Percentiles rank a stretch among this genome's conserved stretches.
Evolutionary conservation across 306 rosid genomes (phyloP).

Genomic region (Prunus dulcis): DNA sequence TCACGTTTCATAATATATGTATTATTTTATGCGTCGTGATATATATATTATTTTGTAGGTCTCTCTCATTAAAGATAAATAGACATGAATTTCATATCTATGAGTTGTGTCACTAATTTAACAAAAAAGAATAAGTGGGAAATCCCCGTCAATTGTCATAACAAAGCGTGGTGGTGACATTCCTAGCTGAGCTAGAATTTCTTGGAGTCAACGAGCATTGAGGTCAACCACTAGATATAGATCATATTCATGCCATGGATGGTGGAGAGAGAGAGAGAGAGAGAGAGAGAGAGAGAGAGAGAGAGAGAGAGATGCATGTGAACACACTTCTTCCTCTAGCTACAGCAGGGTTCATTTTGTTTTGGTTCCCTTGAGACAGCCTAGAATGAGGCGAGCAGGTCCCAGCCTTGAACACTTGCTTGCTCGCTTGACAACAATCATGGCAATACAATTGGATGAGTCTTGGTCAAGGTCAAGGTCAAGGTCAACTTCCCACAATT

Average conservation of each 20-base stretch:
- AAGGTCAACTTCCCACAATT: not conserved
- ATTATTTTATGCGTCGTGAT: too few relatives aligned
- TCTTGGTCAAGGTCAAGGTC: not conserved
- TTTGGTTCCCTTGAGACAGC: too few relatives aligned
- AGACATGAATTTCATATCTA: too few relatives aligned
- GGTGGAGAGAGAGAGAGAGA: not conserved
- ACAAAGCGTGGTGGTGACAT: not conserved
- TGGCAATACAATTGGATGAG: not conserved
- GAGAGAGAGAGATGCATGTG: not conserved
- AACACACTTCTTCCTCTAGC: not conserved
- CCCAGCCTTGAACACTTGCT: not conserved
- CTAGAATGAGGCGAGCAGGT: too few relatives aligned
- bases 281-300: not conserved
- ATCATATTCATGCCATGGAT: not conserved
- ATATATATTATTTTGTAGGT: too few relatives aligned
- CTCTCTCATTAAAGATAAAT: too few relatives aligned
- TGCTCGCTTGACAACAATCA: not conserved
- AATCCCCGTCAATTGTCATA: too few relatives aligned
- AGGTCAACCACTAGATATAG: constrained; percentile 3
- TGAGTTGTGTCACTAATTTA: too few relatives aligned
- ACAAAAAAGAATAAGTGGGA: too few relatives aligned
- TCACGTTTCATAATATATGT: too few relatives aligned
- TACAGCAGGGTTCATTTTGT: not conserved
- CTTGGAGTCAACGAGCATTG: not conserved
- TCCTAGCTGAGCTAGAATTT: not conserved